Evolutionary conservation across 2,329 filamentous ascomycete genomes (phyloP).

Genomic region (Alternaria postmessia): DNA sequence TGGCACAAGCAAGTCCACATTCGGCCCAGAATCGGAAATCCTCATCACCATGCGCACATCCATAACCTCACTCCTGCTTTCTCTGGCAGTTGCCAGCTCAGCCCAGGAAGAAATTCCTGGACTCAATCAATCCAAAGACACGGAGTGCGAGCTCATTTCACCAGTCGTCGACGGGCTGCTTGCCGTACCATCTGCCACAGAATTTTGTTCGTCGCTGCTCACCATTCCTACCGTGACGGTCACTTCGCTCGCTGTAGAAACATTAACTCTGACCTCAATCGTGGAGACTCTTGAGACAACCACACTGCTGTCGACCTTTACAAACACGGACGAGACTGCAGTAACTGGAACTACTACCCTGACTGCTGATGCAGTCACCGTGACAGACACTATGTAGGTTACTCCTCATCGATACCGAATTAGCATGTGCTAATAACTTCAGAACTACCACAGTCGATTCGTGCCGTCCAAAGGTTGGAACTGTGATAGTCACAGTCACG

Average conservation of each 20-base stretch:
- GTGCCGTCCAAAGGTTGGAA: neutral
- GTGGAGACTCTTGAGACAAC: neutral
- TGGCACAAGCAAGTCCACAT: neutral
- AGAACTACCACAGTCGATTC: neutral
- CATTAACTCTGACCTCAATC: neutral
- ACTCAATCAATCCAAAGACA: neutral
- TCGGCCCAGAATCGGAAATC: slow-evolving; percentile 1
- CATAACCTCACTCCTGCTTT: slow-evolving; percentile 1
- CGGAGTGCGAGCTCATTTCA: neutral
- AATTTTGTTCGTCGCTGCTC: slow-evolving; percentile 3
- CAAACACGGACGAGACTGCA: neutral
- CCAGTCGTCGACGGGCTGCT: neutral
- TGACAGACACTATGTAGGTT: neutral
- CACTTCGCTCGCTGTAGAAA: neutral
- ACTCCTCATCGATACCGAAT: no score
- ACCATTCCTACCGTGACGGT: neutral
- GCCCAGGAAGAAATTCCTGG: neutral
- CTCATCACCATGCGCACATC: neutral
- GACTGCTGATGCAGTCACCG: neutral
- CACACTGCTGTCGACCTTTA: neutral
- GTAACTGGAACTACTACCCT: neutral
- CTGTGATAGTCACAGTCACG: neutral
- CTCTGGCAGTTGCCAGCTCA: slow-evolving; percentile 1
- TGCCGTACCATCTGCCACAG: neutral
- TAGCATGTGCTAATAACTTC: neutral